Conservation (phyloP, 2,329 filamentous ascomycete species). For the Neospermospora avenae region DNA sequence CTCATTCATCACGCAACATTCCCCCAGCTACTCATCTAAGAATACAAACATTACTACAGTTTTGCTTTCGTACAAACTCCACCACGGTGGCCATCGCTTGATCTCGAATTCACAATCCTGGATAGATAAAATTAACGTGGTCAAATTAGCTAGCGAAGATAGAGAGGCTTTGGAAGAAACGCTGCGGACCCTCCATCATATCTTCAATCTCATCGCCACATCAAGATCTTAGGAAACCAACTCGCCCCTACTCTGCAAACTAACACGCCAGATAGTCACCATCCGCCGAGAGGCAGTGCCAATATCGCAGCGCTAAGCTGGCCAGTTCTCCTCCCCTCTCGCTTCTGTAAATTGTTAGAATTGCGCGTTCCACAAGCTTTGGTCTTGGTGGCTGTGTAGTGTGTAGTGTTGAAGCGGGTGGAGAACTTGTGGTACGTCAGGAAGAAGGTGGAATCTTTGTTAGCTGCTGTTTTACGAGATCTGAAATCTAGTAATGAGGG, state of each 20-base stretch:
- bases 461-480: slow-evolving; percentile 1
- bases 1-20: background rate
- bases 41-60: background rate
- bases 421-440: slow-evolving; percentile 15
- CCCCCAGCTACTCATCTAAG: background rate
- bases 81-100: slow-evolving; percentile 23
- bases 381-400: slow-evolving; percentile 14
- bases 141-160: background rate
- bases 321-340: slow-evolving; percentile 3
- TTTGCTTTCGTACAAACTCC: slow-evolving; percentile 26
- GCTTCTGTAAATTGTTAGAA: slow-evolving; percentile 13
- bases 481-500: background rate
- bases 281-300: too few species aligned
- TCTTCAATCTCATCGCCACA: slow-evolving; percentile 5
- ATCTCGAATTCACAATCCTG: background rate
- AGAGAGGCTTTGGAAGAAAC: slow-evolving; percentile 7
- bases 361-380: slow-evolving; percentile 25
- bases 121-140: background rate
- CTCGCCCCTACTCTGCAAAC: background rate
- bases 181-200: slow-evolving; percentile 2
- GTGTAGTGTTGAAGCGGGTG: slow-evolving; percentile 12
- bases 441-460: slow-evolving; percentile 10
- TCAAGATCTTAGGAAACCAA: background rate
- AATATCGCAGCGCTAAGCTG: slow-evolving; percentile 8
- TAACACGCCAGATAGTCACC: too few species aligned